A percentile compares a stretch with the other conserved stretches of the same genome.
Conservation (phyloP, 1,284 basidiomycete species). For the Pseudozyma sp. region DNA sequence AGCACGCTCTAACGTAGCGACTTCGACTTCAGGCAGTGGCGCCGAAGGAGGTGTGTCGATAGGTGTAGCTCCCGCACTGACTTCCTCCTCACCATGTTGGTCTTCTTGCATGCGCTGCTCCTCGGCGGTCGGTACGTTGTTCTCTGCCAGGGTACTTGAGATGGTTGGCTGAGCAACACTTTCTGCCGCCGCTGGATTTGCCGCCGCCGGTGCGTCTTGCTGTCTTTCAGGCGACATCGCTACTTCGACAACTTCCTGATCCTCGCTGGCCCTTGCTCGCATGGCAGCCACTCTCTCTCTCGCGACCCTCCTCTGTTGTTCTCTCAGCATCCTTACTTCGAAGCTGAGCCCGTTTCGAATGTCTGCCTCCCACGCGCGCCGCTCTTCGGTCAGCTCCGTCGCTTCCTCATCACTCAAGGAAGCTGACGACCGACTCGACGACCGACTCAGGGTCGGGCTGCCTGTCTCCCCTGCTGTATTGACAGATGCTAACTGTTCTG, state of each 20-base stretch:
- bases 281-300: conserved; percentile 31
- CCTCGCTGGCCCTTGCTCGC: not conserved
- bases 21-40: not conserved
- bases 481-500: not conserved
- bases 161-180: not conserved
- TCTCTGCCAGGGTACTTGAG: not conserved
- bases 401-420: conserved; percentile 33
- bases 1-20: not conserved
- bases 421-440: conserved; percentile 18
- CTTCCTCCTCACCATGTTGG: too few species aligned
- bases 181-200: not conserved
- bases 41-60: too few species aligned
- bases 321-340: conserved; percentile 38
- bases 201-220: not conserved
- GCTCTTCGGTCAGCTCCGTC: conserved; percentile 34
- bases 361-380: conserved; percentile 50
- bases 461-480: not conserved
- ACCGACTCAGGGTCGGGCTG: not conserved
- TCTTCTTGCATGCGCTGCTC: too few species aligned
- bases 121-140: not conserved
- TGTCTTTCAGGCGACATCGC: not conserved
- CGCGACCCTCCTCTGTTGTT: conserved; percentile 48
- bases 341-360: conserved; percentile 40
- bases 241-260: not conserved
- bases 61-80: too few species aligned